Evolutionary conservation across 768 basidiomycete genomes (phyloP), one percentile per base, ranked within the genome.

Genomic region (Rossbeevera mucosa): DNA sequence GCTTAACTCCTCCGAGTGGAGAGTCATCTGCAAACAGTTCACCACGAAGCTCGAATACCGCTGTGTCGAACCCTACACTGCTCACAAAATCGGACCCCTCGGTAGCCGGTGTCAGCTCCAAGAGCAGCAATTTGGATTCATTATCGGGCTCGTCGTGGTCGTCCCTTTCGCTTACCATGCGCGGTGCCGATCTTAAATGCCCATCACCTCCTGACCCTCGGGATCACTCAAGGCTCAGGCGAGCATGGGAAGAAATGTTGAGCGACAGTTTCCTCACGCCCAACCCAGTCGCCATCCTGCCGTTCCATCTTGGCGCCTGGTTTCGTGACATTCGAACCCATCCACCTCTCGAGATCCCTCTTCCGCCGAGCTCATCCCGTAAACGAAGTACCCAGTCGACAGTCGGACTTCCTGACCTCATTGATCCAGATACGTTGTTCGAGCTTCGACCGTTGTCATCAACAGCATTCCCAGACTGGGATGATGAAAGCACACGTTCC

Each of bases 181-280:
- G 62, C 22, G 28, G 57, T 20, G 6, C 49, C 24, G 42, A 59
- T 22, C 26, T 41, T 14, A 56, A 41, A 42, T 41, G 56, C 29
- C 46, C 47, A n/a, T 52, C 62, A 7, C 59, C 64, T 4, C 66
- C 68, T 1, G 64, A 84, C 60, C 80, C 80, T 16, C 79, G 80
- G 56, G 83, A 88, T 59, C 86, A 89, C 59, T 70, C 77, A 13
- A 74, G 75, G 49, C 74, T 89, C 38, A 78, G 79, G 64, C 69
- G 72, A 4, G 80, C 85, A 5, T 88, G 86, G 85, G 80, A 82
- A 48, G 75, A 76, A 36, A 85, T 88, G 85, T 75, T 88, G 25
- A 64, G 76, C 41, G 72, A 67, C 21, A 73, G 80, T 16, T 85
- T 86, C 60, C 69, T 88, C 29, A 70, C 80, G 0, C 64, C 77